phyloP scores from a whole-genome alignment of 2,329 filamentous ascomycete species.

The Emydomyces testavorans region DNA sequence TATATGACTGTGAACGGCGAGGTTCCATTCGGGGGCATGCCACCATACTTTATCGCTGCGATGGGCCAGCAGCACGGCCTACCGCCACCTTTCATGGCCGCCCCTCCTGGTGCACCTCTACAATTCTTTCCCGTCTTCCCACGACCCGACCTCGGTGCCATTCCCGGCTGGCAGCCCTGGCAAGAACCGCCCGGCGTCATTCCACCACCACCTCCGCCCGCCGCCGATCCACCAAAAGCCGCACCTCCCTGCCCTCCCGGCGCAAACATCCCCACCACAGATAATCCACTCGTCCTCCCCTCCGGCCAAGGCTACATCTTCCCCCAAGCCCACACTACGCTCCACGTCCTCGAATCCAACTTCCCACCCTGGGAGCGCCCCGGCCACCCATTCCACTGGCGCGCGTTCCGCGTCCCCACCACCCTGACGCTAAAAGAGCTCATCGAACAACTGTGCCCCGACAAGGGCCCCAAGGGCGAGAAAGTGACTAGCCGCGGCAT shows the following conservation, averaged over 20 bases:
- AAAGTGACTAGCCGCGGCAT: constrained; percentile 41
- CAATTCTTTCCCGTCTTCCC: constrained; percentile 12
- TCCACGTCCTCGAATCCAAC: constrained; percentile 46
- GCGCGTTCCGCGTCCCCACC: constrained; percentile 43
- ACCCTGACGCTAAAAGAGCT: constrained; percentile 46
- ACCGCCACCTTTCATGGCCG: neutral
- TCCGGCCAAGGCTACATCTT: constrained; percentile 55
- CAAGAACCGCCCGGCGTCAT: constrained; percentile 1
- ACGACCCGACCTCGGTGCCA: constrained; percentile 6
- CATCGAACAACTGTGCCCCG: constrained; percentile 48
- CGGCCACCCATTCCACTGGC: constrained; percentile 34
- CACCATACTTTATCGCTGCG: constrained; percentile 18
- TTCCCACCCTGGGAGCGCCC: constrained; percentile 27
- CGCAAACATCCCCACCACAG: constrained; percentile 44
- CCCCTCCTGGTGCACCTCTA: constrained; percentile 7
- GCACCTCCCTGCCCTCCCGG: constrained; percentile 37
- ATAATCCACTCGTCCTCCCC: constrained; percentile 38
- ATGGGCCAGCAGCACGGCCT: constrained; percentile 6
- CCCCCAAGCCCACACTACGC: constrained; percentile 46
- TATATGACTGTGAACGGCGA: constrained; percentile 24
- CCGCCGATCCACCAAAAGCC: constrained; percentile 14
- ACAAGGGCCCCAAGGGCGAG: constrained; percentile 30
- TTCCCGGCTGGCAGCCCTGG: constrained; percentile 13
- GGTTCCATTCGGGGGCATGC: constrained; percentile 24
- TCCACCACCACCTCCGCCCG: constrained; percentile 12